A percentile compares a stretch with the other conserved stretches of the same genome.
Conservation (phyloP, 306 rosid genomes). For the Trichosanthes cucumerina region DNA sequence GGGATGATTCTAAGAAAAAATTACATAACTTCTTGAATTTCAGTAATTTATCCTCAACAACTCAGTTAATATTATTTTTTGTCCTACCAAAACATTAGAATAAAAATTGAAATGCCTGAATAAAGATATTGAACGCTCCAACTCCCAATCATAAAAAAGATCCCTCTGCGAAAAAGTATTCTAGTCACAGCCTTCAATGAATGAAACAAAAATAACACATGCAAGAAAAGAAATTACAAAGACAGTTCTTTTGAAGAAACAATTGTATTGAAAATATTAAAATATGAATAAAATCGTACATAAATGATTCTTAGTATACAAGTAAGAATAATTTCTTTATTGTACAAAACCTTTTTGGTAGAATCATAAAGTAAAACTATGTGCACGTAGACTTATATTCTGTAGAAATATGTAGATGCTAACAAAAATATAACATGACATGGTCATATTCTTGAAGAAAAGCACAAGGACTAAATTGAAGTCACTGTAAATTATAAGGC, state of each 20-base stretch:
- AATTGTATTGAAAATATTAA: not conserved
- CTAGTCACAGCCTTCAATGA: not conserved
- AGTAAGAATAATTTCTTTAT: not conserved
- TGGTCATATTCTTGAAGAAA: not conserved
- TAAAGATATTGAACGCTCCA: not conserved
- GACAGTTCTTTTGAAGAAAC: not conserved
- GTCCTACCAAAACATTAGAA: not conserved
- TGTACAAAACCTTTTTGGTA: not conserved
- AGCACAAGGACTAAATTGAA: not conserved
- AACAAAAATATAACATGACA: not conserved
- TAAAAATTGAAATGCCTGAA: not conserved
- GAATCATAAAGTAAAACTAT: not conserved
- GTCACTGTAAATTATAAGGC: not conserved
- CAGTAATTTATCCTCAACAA: constrained; percentile 10
- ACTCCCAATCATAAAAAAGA: not conserved
- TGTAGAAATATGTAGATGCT: not conserved
- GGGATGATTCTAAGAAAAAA: constrained; percentile 51
- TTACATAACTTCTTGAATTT: constrained; percentile 13
- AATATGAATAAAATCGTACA: not conserved
- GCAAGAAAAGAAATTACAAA: not conserved
- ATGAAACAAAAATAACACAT: not conserved
- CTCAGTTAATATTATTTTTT: not conserved
- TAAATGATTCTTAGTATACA: not conserved
- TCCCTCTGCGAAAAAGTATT: not conserved
- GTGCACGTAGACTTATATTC: not conserved